Evolutionary conservation across 352 stramenopile species (phyloP).

Genomic region (Phytophthora nicotianae): DNA sequence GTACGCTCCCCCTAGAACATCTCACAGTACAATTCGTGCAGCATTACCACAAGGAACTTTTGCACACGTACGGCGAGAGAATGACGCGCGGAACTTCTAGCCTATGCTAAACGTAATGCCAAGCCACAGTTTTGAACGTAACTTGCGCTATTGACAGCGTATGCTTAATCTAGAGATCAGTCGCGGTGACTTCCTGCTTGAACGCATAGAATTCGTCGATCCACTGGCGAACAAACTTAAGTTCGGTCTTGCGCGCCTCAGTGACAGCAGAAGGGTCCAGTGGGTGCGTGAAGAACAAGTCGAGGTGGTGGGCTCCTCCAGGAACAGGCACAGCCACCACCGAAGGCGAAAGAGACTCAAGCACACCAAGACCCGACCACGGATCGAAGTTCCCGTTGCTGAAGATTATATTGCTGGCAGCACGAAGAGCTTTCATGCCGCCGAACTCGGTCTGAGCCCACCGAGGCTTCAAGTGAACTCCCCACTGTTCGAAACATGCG

Average conservation of each 20-base stretch:
- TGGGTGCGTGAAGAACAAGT: constrained; percentile 65
- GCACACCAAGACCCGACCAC: constrained; percentile 60
- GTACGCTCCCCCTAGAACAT: constrained; percentile 49
- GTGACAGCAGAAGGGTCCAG: constrained; percentile 48
- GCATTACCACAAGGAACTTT: constrained; percentile 27
- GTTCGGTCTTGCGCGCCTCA: constrained; percentile 44
- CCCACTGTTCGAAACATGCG: constrained; percentile 45
- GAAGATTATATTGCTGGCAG: constrained; percentile 71
- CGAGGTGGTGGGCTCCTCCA: constrained; percentile 55
- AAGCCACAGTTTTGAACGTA: constrained; percentile 36
- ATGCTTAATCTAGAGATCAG: constrained; percentile 4
- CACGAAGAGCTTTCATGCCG: constrained; percentile 49
- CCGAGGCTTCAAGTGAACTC: constrained; percentile 48
- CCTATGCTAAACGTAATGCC: constrained; percentile 24
- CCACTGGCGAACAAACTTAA: constrained; percentile 53
- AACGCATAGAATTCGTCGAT: constrained; percentile 53
- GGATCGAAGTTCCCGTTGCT: constrained; percentile 71
- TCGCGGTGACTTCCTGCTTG: constrained; percentile 22
- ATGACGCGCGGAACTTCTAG: constrained; percentile 32
- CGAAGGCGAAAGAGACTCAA: constrained; percentile 40
- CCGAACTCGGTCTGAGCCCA: constrained; percentile 56
- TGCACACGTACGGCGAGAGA: constrained; percentile 31
- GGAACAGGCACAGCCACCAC: constrained; percentile 46
- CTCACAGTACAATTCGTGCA: constrained; percentile 42
- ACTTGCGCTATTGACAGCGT: background rate